These are phyloP conservation scores for Boletus vermiculosoides DNA, from an alignment of 768 basidiomycete genomes.

Conservation along the genomic window DNA sequence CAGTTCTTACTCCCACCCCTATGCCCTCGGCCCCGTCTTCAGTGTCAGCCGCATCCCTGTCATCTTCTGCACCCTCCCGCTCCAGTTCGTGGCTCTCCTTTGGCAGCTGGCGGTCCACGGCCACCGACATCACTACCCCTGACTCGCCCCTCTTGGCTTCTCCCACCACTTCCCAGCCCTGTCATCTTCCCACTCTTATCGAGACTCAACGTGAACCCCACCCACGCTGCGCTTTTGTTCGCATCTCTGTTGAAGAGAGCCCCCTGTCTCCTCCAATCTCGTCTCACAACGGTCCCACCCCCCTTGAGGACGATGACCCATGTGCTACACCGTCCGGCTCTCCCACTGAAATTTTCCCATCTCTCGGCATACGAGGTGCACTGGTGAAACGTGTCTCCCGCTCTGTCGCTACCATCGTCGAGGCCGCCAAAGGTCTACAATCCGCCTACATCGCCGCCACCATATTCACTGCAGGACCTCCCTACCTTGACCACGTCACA, in stretches of 20 bases:
- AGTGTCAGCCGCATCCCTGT: constrained; percentile 20
- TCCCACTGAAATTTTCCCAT: not conserved
- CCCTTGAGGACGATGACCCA: constrained; percentile 19
- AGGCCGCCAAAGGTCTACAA: constrained; percentile 56
- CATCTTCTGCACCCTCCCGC: constrained; percentile 33
- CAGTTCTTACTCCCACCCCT: constrained; percentile 15
- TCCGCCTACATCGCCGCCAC: constrained; percentile 55
- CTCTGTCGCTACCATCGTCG: constrained; percentile 44
- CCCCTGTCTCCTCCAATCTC: constrained; percentile 31
- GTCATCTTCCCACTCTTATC: constrained; percentile 30
- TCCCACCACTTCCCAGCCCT: constrained; percentile 25
- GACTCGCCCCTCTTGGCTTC: constrained; percentile 36
- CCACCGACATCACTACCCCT: constrained; percentile 35
- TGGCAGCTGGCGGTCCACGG: constrained; percentile 40
- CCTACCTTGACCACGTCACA: constrained; percentile 20
- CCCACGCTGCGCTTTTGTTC: constrained; percentile 35
- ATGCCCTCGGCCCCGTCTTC: constrained; percentile 22
- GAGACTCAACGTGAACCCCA: constrained; percentile 35
- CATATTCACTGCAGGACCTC: constrained; percentile 42
- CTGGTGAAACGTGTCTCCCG: constrained; percentile 33
- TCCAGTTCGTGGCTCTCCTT: constrained; percentile 45
- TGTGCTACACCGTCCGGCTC: constrained; percentile 9
- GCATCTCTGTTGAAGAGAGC: constrained; percentile 37
- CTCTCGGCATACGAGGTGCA: constrained; percentile 8
- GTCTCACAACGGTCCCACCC: not conserved